A percentile compares a stretch with the other conserved stretches of the same genome.
phyloP scores from a whole-genome alignment of 106 monocot species.

The Dendrobium nobile region DNA sequence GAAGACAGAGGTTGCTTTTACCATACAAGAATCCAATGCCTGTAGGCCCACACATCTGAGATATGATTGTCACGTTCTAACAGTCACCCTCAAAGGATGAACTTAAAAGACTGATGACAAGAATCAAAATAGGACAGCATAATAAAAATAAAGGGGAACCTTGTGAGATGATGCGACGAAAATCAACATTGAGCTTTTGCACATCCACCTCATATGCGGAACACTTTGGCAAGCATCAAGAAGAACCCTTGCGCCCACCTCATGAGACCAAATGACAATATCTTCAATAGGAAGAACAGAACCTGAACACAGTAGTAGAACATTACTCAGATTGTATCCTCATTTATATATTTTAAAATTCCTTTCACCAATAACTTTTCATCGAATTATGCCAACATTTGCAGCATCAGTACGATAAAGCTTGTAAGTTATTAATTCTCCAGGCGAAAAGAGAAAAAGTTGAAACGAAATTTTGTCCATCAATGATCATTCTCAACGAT shows the following conservation, averaged over 20 bases:
- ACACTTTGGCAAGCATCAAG: slow-evolving; percentile 99
- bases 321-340: not conserved
- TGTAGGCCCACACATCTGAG: slow-evolving; percentile 99
- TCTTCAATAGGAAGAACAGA: slow-evolving; percentile 70
- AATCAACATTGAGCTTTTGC: slow-evolving; percentile 80
- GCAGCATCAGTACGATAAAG: not conserved
- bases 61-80: slow-evolving; percentile 41
- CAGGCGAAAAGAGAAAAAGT: not conserved
- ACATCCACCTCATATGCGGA: slow-evolving; percentile 96
- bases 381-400: not conserved
- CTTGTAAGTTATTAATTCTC: not conserved
- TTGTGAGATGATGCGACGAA: slow-evolving; percentile 99
- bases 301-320: slow-evolving; percentile 30
- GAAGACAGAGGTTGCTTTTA: slow-evolving; percentile 44
- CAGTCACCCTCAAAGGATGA: slow-evolving; percentile 14
- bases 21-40: slow-evolving; percentile 93
- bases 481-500: not conserved
- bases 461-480: not conserved
- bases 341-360: not conserved
- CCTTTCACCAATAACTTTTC: not conserved
- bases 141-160: slow-evolving; percentile 26
- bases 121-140: not conserved
- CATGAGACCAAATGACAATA: slow-evolving; percentile 53
- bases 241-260: slow-evolving; percentile 79
- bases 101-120: not conserved